These are phyloP conservation scores for Hansfordia pulvinata DNA, from an alignment of 2,329 filamentous ascomycete genomes.

Conservation along the genomic window DNA sequence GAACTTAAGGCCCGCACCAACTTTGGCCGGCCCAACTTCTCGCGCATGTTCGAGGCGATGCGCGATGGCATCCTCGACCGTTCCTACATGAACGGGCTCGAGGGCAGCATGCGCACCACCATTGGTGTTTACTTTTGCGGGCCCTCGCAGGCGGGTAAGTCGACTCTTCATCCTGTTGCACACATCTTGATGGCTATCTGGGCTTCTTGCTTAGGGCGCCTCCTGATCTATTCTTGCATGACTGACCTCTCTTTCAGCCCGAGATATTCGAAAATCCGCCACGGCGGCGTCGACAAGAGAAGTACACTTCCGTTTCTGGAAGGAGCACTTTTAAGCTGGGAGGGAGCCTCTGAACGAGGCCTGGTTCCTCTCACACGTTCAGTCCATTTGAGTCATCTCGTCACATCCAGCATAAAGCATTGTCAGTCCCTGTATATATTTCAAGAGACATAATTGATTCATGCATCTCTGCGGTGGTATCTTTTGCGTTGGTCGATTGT, in stretches of 20 bases:
- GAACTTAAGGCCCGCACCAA: slow-evolving; percentile 84
- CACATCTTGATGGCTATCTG: not conserved
- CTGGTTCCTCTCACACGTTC: too few species aligned
- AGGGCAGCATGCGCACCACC: slow-evolving; percentile 63
- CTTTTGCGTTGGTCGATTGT: too few species aligned
- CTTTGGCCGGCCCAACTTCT: slow-evolving; percentile 88
- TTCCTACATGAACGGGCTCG: slow-evolving; percentile 72
- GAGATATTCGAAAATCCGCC: slow-evolving; percentile 74
- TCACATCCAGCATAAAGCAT: too few species aligned
- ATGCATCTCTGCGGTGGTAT: too few species aligned
- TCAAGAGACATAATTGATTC: too few species aligned
- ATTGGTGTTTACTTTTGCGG: slow-evolving; percentile 98
- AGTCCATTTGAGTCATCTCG: too few species aligned
- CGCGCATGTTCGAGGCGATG: slow-evolving; percentile 68
- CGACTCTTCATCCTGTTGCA: not conserved
- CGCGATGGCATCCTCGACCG: slow-evolving; percentile 75
- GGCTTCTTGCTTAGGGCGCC: not conserved
- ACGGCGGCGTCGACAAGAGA: slow-evolving; percentile 59
- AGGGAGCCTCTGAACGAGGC: too few species aligned
- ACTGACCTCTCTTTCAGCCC: slow-evolving; percentile 43
- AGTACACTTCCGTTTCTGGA: slow-evolving; percentile 96
- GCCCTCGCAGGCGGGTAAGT: slow-evolving; percentile 55
- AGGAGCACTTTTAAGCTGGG: slow-evolving; percentile 75
- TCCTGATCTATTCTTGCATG: not conserved
- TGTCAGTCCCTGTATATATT: too few species aligned